These are phyloP conservation scores for Naganishia randhawae DNA, from an alignment of 768 basidiomycete genomes.

Conservation along the genomic window DNA sequence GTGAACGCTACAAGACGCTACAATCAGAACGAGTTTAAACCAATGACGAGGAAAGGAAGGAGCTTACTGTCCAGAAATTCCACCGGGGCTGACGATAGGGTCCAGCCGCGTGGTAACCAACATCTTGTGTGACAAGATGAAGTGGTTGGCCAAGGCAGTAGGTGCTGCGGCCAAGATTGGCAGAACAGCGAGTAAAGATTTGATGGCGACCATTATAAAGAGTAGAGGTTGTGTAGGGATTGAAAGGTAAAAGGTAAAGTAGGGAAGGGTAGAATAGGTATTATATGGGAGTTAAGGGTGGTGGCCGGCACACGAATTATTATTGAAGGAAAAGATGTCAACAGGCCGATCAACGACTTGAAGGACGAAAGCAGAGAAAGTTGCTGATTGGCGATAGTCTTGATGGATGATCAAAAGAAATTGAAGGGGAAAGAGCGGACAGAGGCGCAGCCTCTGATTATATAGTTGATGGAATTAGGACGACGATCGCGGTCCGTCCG, in stretches of 20 bases:
- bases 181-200: constrained; percentile 15
- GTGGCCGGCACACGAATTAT: constrained; percentile 16
- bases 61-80: constrained; percentile 32
- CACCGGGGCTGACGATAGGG: constrained; percentile 47
- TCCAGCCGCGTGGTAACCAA: constrained; percentile 47
- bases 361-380: not conserved
- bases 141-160: constrained; percentile 31
- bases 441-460: not conserved
- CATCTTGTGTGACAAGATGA: constrained; percentile 45
- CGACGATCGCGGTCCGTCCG: not conserved
- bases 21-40: not conserved
- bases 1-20: constrained; percentile 34
- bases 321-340: not conserved
- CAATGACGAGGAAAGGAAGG: not conserved
- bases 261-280: constrained; percentile 16
- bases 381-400: not conserved
- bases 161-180: constrained; percentile 16
- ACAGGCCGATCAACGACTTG: constrained; percentile 18
- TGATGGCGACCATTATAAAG: constrained; percentile 17
- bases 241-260: constrained; percentile 7
- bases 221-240: not conserved
- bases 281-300: constrained; percentile 6
- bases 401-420: constrained; percentile 17
- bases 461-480: not conserved
- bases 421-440: not conserved